Percentiles rank a stretch among this genome's conserved stretches.
phyloP scores from a whole-genome alignment of 352 stramenopile species.

The Nothophytophthora sp. region DNA sequence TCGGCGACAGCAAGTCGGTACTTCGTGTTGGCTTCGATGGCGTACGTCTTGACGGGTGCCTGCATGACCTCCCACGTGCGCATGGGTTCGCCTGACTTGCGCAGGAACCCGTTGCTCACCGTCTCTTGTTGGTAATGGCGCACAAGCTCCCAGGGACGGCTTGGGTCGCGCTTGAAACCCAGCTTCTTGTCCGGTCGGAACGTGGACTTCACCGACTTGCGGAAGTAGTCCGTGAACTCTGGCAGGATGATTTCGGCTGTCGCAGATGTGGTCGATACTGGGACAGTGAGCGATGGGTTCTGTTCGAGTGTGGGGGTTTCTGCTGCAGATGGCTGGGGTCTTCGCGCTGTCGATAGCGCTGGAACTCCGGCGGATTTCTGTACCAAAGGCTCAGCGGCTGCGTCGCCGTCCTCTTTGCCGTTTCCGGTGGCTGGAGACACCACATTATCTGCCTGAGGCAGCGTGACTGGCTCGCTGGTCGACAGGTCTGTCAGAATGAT shows the following conservation, averaged over 20 bases:
- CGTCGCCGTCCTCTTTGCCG: conserved; percentile 19
- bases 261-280: conserved; percentile 5
- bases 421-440: not conserved
- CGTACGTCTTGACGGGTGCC: conserved; percentile 70
- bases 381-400: conserved; percentile 12
- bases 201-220: conserved; percentile 42
- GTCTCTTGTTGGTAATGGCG: conserved; percentile 69
- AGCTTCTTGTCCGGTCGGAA: conserved; percentile 55
- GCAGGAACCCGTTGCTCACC: conserved; percentile 39
- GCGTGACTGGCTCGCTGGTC: conserved; percentile 3
- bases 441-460: not conserved
- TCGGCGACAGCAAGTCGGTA: conserved; percentile 55
- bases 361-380: conserved; percentile 10
- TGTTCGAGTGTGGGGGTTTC: not conserved
- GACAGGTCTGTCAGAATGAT: conserved; percentile 16
- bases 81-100: conserved; percentile 45
- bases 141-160: conserved; percentile 46
- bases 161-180: conserved; percentile 55
- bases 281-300: not conserved
- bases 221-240: conserved; percentile 74
- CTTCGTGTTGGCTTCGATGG: conserved; percentile 69
- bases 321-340: not conserved
- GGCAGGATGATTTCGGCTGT: conserved; percentile 42
- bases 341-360: conserved; percentile 6
- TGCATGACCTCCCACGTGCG: conserved; percentile 76